Base-by-base conservation (phyloP, 2,329 filamentous ascomycete species). In the Penicillium sp. region DNA sequence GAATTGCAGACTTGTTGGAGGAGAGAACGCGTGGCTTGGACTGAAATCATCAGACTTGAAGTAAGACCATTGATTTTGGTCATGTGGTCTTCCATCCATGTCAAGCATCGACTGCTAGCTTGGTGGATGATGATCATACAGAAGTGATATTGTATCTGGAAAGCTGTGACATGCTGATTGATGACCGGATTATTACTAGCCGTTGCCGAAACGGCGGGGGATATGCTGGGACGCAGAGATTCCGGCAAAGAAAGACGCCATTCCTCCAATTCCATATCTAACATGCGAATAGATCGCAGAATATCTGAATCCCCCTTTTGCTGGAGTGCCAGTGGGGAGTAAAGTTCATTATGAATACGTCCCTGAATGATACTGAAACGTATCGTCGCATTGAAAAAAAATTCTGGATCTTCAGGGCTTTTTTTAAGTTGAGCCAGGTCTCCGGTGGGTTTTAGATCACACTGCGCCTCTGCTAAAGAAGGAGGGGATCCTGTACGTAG, bases 21-120 rank as follows among this genome's bases (percentile, higher is more conserved):
- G 78, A 67, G 1, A 84, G 81, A 81, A 4, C 82, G 77, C 60
- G 81, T 83, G 0, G 81, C 81, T 54, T 84, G 80, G 0, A 84
- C 71, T 0, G 81, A 79, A 2, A 84, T 65, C 1, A 77, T 77
- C 14, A 82, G 67, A 55, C 81, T 83, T 0, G 81, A 83, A 21
- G 74, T 76, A 0, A 83, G 71, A 0, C 79, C 79, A 14, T 78
- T 74, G 55, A 77, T 74, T 43, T 76, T 60, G 54, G 65, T 65
- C 51, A 52, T 66, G 55, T 71, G 68, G 43, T 63, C 65, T 23
- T 69, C 64, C 8, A 63, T 61, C 70, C 76, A 77, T 7, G 75
- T 70, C 26, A 74, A 72, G 56, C 81, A 83, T 2, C 81, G 69
- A 3, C 79, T 77, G 30, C 79, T 83, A 0, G 82, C 80, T 3